These are phyloP conservation scores for Dunaliella primolecta DNA, from an alignment of 139 green algal species.

Conservation along the genomic window DNA sequence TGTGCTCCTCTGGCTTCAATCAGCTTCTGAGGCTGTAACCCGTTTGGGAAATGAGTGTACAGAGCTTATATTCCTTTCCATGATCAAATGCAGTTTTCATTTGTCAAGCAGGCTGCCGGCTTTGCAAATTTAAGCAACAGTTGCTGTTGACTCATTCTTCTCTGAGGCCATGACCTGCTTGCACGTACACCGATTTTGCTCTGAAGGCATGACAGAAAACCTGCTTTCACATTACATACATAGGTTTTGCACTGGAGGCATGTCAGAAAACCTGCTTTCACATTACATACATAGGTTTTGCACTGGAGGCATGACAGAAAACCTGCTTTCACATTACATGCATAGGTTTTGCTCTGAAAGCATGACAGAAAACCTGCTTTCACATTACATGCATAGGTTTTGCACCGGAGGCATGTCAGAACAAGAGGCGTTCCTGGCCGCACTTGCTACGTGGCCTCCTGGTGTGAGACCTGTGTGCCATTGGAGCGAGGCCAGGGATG, in stretches of 20 bases:
- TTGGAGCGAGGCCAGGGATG: constrained; percentile 64
- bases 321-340: too few species aligned
- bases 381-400: too few species aligned
- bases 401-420: constrained; percentile 38
- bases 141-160: too few species aligned
- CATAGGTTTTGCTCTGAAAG: constrained; percentile 25
- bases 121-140: too few species aligned
- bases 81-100: not conserved
- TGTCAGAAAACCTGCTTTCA: constrained; percentile 27
- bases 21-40: not conserved
- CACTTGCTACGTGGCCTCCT: constrained; percentile 52
- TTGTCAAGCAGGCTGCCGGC: not conserved
- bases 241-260: constrained; percentile 26
- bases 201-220: not conserved
- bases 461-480: constrained; percentile 63
- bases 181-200: too few species aligned
- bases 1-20: not conserved
- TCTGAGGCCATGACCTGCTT: too few species aligned
- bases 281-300: not conserved
- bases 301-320: not conserved
- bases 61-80: not conserved
- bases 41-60: not conserved
- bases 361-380: constrained; percentile 39
- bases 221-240: not conserved
- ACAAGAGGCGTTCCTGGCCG: constrained; percentile 48